phyloP scores from a whole-genome alignment of 2,329 filamentous ascomycete genomes.

The Moelleriella libera region DNA sequence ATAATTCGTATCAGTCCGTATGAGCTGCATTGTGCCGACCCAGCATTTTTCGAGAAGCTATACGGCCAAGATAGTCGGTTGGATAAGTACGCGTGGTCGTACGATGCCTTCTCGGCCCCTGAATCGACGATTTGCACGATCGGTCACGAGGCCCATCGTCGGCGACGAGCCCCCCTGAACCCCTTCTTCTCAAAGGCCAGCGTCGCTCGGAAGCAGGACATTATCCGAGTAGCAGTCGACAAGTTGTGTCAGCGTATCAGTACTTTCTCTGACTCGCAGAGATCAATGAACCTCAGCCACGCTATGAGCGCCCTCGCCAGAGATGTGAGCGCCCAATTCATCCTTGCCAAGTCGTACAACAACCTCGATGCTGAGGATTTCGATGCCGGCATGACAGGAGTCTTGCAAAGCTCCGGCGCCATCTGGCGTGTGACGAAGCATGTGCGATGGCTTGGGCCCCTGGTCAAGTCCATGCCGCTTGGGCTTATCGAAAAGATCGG shows the following conservation, averaged over 20 bases:
- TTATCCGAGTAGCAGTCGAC: neutral
- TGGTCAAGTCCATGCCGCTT: slow-evolving; percentile 9
- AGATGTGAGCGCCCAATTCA: neutral
- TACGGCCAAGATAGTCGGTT: slow-evolving; percentile 4
- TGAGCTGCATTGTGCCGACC: slow-evolving; percentile 10
- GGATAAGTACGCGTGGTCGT: slow-evolving; percentile 1
- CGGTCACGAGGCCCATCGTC: neutral
- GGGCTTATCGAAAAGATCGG: neutral
- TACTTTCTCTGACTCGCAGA: slow-evolving; percentile 1
- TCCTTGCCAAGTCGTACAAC: neutral
- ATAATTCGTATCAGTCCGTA: slow-evolving; percentile 11
- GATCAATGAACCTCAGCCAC: neutral
- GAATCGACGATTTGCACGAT: neutral
- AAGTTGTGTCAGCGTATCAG: neutral
- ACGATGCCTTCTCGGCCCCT: neutral
- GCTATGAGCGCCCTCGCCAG: neutral
- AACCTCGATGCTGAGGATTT: neutral
- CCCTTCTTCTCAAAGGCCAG: slow-evolving; percentile 6
- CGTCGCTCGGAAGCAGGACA: slow-evolving; percentile 4
- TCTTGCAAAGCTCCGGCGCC: neutral
- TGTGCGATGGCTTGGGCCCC: slow-evolving; percentile 2
- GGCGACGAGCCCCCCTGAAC: slow-evolving; percentile 3
- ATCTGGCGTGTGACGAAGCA: slow-evolving; percentile 7
- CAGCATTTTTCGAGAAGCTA: slow-evolving; percentile 8
- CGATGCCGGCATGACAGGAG: slow-evolving; percentile 2